A percentile compares a stretch with the other conserved stretches of the same genome.
Evolutionary conservation across 1,284 basidiomycete species (phyloP).

Genomic region (Ustilago nuda): DNA sequence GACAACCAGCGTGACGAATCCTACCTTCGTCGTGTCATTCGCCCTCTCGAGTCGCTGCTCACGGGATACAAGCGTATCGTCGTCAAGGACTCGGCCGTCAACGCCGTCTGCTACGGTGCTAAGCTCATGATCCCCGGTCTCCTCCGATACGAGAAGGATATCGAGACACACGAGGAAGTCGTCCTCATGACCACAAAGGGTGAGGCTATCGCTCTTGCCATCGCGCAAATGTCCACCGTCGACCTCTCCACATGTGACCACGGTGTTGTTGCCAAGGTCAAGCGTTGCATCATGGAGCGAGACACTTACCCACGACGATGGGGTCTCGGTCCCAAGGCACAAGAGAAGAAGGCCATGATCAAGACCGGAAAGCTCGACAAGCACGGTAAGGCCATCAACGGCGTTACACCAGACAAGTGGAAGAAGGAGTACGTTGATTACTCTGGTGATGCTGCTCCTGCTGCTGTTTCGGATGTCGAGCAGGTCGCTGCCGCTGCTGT

Average conservation of each 20-base stretch:
- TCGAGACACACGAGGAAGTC: constrained; percentile 94
- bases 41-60: constrained; percentile 92
- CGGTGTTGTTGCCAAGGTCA: constrained; percentile 98
- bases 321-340: constrained; percentile 95
- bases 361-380: constrained; percentile 92
- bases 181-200: constrained; percentile 99
- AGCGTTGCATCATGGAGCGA: constrained; percentile 98
- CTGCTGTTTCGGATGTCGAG: constrained; percentile 44
- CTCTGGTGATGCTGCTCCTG: constrained; percentile 70
- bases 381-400: constrained; percentile 91
- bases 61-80: constrained; percentile 98
- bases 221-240: constrained; percentile 87
- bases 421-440: constrained; percentile 94
- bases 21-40: constrained; percentile 93
- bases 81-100: constrained; percentile 98
- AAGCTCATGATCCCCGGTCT: constrained; percentile 99
- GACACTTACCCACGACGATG: constrained; percentile 98
- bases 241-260: constrained; percentile 98
- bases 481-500: constrained; percentile 44
- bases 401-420: constrained; percentile 91
- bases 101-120: constrained; percentile 99
- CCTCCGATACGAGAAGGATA: constrained; percentile 95
- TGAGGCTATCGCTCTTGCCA: constrained; percentile 94
- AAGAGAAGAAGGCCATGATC: constrained; percentile 91
- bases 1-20: constrained; percentile 99